These are phyloP conservation scores for Gypsophila paniculata DNA, from an alignment of 179 eudicot species.

Conservation along the genomic window DNA sequence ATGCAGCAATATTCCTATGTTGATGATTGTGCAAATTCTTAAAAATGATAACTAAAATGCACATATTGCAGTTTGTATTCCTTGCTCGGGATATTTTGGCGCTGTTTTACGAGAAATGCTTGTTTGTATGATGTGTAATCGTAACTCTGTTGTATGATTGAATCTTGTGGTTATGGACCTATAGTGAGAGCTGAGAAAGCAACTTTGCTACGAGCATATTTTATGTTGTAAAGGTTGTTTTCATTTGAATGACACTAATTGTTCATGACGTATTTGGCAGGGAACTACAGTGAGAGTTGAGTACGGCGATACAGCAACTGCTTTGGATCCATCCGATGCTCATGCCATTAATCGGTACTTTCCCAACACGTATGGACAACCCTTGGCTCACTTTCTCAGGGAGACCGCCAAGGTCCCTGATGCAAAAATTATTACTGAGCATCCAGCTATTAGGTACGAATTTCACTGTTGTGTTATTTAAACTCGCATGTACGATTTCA, in stretches of 20 bases:
- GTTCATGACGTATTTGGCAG: slow-evolving; percentile 33
- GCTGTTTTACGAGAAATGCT: background rate
- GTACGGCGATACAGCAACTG: slow-evolving; percentile 71
- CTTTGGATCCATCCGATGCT: slow-evolving; percentile 66
- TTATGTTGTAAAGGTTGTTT: background rate
- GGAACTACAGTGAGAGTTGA: slow-evolving; percentile 91
- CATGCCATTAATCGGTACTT: slow-evolving; percentile 65
- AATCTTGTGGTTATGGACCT: background rate
- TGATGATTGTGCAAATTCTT: too few relatives aligned
- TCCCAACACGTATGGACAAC: slow-evolving; percentile 90
- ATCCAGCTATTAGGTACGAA: slow-evolving; percentile 67
- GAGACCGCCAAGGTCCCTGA: slow-evolving; percentile 83
- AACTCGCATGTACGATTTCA: background rate
- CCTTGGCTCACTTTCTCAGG: slow-evolving; percentile 87
- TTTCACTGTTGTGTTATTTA: background rate
- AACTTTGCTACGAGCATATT: background rate
- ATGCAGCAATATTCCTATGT: too few relatives aligned
- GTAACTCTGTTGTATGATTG: background rate
- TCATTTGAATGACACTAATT: slow-evolving; percentile 6
- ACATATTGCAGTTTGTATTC: background rate
- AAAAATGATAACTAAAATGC: too few relatives aligned
- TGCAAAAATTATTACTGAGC: slow-evolving; percentile 82
- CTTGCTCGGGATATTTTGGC: background rate
- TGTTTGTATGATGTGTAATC: background rate
- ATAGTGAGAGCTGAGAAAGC: background rate